Evolutionary conservation across 2,329 filamentous ascomycete species (phyloP).

Genomic region (Geosmithia putterillii): DNA sequence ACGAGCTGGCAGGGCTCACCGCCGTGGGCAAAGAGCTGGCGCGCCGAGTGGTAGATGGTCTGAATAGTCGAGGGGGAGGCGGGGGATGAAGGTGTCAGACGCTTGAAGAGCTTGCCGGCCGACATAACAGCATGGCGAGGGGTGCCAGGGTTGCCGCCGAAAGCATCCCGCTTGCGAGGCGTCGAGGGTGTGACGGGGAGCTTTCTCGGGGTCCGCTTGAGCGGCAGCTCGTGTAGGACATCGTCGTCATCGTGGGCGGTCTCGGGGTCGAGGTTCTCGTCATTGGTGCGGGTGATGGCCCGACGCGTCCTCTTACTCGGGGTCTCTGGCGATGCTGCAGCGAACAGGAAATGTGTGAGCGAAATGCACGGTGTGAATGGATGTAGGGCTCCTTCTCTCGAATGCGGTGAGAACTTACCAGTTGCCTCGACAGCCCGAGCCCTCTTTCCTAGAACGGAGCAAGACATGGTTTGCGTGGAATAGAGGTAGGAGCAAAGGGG

Average conservation of each 20-base stretch:
- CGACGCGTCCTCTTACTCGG: slow-evolving; percentile 14
- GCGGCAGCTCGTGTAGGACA: slow-evolving; percentile 18
- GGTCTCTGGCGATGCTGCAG: slow-evolving; percentile 2
- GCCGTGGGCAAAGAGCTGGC: slow-evolving; percentile 76
- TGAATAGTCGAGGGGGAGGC: slow-evolving; percentile 54
- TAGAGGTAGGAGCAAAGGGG: background rate
- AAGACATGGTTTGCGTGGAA: slow-evolving; percentile 2
- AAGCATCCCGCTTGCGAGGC: slow-evolving; percentile 67
- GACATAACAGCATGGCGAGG: slow-evolving; percentile 77
- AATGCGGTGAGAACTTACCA: slow-evolving; percentile 12
- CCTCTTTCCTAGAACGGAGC: slow-evolving; percentile 18
- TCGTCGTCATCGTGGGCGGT: slow-evolving; percentile 29
- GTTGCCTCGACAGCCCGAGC: slow-evolving; percentile 13
- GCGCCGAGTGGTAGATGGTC: slow-evolving; percentile 76
- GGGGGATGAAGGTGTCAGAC: slow-evolving; percentile 66
- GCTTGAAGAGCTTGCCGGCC: slow-evolving; percentile 60
- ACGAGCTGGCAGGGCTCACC: slow-evolving; percentile 63
- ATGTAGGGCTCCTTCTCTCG: background rate
- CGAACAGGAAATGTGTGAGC: background rate
- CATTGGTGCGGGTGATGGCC: slow-evolving; percentile 34
- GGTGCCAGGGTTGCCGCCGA: slow-evolving; percentile 60
- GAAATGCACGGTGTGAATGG: background rate
- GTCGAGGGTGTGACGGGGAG: slow-evolving; percentile 58
- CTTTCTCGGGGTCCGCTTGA: slow-evolving; percentile 19
- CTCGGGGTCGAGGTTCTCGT: slow-evolving; percentile 52